phyloP scores from a whole-genome alignment of 345 rosid species.

The Eucalyptus regnans region DNA sequence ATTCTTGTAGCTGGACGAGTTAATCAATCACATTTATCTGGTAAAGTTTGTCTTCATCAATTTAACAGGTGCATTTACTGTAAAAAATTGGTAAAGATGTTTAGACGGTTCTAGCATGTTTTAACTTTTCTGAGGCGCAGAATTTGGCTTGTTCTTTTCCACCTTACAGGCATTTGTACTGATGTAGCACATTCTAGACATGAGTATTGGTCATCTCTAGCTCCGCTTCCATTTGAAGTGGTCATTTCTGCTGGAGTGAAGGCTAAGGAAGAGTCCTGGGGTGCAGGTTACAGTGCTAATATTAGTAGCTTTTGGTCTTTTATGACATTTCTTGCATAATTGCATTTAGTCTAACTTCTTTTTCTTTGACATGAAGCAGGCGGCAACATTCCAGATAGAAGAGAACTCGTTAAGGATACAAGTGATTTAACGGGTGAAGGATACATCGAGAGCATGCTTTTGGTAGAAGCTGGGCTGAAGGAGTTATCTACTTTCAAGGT shows the following conservation, averaged over 20 bases:
- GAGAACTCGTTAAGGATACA: background rate
- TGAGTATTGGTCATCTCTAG: slow-evolving; percentile 75
- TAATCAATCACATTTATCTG: background rate
- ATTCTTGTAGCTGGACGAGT: background rate
- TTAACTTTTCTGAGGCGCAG: background rate
- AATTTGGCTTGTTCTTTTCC: background rate
- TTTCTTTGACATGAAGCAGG: background rate
- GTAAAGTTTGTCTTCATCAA: background rate
- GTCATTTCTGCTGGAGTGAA: slow-evolving; percentile 71
- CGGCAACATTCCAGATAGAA: background rate
- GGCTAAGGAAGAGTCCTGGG: slow-evolving; percentile 36
- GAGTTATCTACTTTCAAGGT: background rate
- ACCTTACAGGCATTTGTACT: slow-evolving; percentile 42
- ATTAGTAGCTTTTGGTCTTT: background rate
- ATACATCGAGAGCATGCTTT: background rate
- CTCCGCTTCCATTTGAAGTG: slow-evolving; percentile 87
- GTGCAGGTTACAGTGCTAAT: background rate
- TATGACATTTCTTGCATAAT: background rate
- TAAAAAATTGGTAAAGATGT: background rate
- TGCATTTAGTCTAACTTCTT: background rate
- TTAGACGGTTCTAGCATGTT: background rate
- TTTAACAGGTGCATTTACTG: background rate
- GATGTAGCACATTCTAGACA: slow-evolving; percentile 63
- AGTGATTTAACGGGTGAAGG: background rate
- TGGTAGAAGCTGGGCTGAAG: background rate